Conservation (phyloP, 805 yeast species). For the Barnettozyma populi region DNA sequence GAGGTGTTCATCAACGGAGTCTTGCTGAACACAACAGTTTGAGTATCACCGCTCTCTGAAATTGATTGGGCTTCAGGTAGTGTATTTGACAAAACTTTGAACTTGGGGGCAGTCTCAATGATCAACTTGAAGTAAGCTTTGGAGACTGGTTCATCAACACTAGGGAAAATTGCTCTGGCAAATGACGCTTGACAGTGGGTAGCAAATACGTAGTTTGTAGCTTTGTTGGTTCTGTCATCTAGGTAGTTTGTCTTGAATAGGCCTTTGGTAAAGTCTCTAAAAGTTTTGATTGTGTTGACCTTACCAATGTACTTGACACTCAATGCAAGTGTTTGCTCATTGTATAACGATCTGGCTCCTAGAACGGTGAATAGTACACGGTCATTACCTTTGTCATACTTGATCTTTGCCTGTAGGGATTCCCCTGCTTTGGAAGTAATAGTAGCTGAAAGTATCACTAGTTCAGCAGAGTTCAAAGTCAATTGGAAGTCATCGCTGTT, state of each 20-base stretch:
- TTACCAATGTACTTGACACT: constrained; percentile 17
- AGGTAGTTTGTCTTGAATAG: constrained; percentile 62
- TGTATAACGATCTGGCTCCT: constrained; percentile 4
- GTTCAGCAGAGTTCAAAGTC: constrained; percentile 31
- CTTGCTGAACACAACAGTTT: constrained; percentile 38
- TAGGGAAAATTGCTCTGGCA: constrained; percentile 61
- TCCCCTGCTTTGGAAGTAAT: constrained; percentile 14
- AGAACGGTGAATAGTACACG: constrained; percentile 19
- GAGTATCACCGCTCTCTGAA: constrained; percentile 21
- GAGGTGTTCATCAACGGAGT: constrained; percentile 61
- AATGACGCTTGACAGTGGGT: constrained; percentile 71
- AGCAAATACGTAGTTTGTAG: constrained; percentile 50
- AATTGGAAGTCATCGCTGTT: constrained; percentile 20
- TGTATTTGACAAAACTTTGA: constrained; percentile 49
- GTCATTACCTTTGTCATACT: constrained; percentile 26
- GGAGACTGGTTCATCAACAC: constrained; percentile 57
- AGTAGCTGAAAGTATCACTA: constrained; percentile 23
- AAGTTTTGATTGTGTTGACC: constrained; percentile 29
- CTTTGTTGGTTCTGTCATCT: constrained; percentile 41
- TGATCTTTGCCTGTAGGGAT: constrained; percentile 33
- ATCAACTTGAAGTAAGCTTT: constrained; percentile 48
- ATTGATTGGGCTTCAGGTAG: constrained; percentile 27
- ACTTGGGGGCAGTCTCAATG: constrained; percentile 38
- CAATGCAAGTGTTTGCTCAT: constrained; percentile 7
- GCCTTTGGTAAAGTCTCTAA: constrained; percentile 54